Evolutionary conservation across 2,329 filamentous ascomycete genomes (phyloP), one percentile per base, ranked within the genome.

Genomic region (Sporothrix luriei): DNA sequence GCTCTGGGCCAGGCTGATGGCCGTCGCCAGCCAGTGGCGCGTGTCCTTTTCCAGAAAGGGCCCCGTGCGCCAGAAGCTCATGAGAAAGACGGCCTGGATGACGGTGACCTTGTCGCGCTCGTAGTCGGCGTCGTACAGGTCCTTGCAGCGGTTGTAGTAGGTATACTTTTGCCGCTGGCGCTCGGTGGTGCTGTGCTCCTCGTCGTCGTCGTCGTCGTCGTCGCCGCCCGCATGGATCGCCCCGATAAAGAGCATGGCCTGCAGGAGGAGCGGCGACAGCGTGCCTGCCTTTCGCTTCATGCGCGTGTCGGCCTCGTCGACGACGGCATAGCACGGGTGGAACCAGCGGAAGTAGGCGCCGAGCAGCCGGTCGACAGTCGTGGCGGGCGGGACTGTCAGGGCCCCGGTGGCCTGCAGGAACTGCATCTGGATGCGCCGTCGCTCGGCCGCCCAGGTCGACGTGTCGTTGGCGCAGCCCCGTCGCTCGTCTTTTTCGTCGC

Each of bases 251-350:
- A 57, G 54, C 26, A 57, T 57, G 14, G 54, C 54, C 16, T 57
- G 54, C 5, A 57, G 13, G 2, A 57, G 26, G 4, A 57, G 14
- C 14, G 54, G 54, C 54, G 54, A 57, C 54, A 57, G 26, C 7
- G 54, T 57, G 2, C 54, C 54, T 1, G 54, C 54, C 14, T 10
- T 19, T 10, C n/a, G 54, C 14, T 57, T 57, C 54, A 38, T 26
- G 3, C 54, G 61, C 16, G 16, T 65, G 61, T 48, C 61, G 43
- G 46, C 61, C 61, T 46, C 40, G 16, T 65, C 38, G n/a, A 65
- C 40, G 21, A 49, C 43, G 4, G 61, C 38, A 74, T 71, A 75
- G 55, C 74, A 73, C 69, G 73, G 61, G 46, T 65, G 40, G 46
- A 65, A 65, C 24, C 24, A 29, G 13, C 14, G 19, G 24, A 65